These are phyloP conservation scores for Diaporthe eres DNA, from an alignment of 2,329 filamentous ascomycete genomes.

Conservation along the genomic window DNA sequence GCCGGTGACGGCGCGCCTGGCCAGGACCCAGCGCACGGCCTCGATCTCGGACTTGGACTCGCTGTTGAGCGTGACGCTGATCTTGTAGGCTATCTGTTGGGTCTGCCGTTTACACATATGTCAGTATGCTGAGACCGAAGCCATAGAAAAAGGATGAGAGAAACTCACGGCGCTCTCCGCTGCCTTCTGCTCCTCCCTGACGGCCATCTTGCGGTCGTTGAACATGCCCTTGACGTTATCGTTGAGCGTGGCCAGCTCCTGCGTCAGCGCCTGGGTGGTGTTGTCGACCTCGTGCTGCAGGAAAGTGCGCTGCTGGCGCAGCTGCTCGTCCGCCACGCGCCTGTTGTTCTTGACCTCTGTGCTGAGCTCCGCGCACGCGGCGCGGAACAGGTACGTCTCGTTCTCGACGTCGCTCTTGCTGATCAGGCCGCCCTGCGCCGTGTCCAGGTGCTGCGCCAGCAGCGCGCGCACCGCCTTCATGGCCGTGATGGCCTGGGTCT, in stretches of 20 bases:
- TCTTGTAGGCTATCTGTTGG: constrained; percentile 96
- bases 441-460: constrained; percentile 82
- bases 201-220: constrained; percentile 94
- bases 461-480: constrained; percentile 93
- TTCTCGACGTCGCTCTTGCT: constrained; percentile 96
- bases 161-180: constrained; percentile 81
- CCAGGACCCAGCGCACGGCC: constrained; percentile 87
- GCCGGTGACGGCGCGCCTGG: constrained; percentile 73
- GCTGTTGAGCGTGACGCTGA: constrained; percentile 89
- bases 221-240: constrained; percentile 97
- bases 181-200: constrained; percentile 87
- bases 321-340: constrained; percentile 82
- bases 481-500: constrained; percentile 81
- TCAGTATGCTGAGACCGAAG: constrained; percentile 41
- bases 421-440: constrained; percentile 84
- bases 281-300: constrained; percentile 98
- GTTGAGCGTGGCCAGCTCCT: constrained; percentile 85
- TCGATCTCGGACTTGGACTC: constrained; percentile 95
- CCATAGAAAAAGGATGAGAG: too few species aligned
- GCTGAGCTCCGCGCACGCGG: constrained; percentile 91
- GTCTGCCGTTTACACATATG: constrained; percentile 64
- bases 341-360: constrained; percentile 88
- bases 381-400: constrained; percentile 92
- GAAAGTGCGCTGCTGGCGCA: constrained; percentile 85
- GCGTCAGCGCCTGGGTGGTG: constrained; percentile 84